Evolutionary conservation across 805 yeast genomes (phyloP), one percentile per base, ranked within the genome.

Genomic region (Sugiyamaella qingdaonensis): DNA sequence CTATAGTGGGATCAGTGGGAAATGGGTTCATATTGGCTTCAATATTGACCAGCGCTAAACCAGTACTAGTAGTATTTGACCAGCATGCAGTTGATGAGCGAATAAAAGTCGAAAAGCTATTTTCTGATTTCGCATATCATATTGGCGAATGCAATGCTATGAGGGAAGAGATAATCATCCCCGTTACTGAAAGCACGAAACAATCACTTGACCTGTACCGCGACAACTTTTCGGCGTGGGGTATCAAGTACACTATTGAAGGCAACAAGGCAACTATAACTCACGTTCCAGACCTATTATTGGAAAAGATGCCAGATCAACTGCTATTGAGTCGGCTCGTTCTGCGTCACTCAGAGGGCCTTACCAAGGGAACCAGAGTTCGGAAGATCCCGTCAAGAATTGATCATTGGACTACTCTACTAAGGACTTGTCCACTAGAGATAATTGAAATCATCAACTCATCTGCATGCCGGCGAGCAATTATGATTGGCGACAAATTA

Each of bases 71-170:
- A 10, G 35, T 63, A 0, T 61, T 86, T 4, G 96, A 89, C 63
- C 96, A 88, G 61, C 96, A 89, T 71, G 96, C 96, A 0, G 80
- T 85, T 51, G 95, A 86, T 67, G 96, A 89, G 63, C 67, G 96
- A 51, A 73, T 86, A 0, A 72, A 73, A 45, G 77, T 85, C 1
- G 96, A 89, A 60, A 48, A 54, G 1, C 60, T 76, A 10, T 67
- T 80, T n/a, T 57, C 64, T 33, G 73, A 72, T 2, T 71, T 73
- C 51, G 61, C 79, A 2, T 43, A 54, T 4, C 55, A 57, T 9
- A 71, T 68, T 0, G 34, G 63, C 4, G 65, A 65, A 11, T 61
- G 63, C 36, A 52, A 27, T 21, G 39, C 47, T 7, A 31, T 56
- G 1, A 42, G 34, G 10, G 13, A 33, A 7, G 36, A 49, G 8